Conservation (phyloP, 129 eudicot species). For the Gnaphalium uliginosum region DNA sequence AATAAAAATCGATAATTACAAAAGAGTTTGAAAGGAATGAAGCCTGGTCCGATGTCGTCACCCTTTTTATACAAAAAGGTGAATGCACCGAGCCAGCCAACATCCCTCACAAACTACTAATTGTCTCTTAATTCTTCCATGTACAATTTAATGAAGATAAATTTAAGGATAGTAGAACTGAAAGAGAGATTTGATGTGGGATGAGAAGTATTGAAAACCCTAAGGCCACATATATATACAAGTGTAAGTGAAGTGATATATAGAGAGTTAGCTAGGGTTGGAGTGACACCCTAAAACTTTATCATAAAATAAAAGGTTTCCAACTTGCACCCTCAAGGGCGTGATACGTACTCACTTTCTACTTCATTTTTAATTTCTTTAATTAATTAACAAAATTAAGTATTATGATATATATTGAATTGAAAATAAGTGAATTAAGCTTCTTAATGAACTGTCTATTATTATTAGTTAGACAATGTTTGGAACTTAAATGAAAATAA, state of each 20-base stretch:
- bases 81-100: constrained; percentile 69
- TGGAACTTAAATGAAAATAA: too few relatives aligned
- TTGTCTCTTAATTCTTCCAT: constrained; percentile 24
- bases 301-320: neutral
- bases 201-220: constrained; percentile 31
- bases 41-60: constrained; percentile 98
- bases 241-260: constrained; percentile 19
- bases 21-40: constrained; percentile 92
- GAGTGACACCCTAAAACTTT: constrained; percentile 29
- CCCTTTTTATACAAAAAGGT: constrained; percentile 21
- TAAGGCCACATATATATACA: constrained; percentile 3
- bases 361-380: neutral
- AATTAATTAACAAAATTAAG: neutral
- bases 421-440: too few relatives aligned
- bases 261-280: constrained; percentile 36
- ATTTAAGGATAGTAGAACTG: neutral
- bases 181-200: constrained; percentile 19
- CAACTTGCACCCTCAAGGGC: constrained; percentile 26
- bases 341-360: constrained; percentile 22
- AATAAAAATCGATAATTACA: neutral
- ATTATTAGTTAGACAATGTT: too few relatives aligned
- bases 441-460: too few relatives aligned
- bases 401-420: too few relatives aligned
- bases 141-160: neutral
- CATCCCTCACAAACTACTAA: constrained; percentile 62